phyloP scores from a whole-genome alignment of 345 rosid genomes.

The Lenwebbia sp. region DNA sequence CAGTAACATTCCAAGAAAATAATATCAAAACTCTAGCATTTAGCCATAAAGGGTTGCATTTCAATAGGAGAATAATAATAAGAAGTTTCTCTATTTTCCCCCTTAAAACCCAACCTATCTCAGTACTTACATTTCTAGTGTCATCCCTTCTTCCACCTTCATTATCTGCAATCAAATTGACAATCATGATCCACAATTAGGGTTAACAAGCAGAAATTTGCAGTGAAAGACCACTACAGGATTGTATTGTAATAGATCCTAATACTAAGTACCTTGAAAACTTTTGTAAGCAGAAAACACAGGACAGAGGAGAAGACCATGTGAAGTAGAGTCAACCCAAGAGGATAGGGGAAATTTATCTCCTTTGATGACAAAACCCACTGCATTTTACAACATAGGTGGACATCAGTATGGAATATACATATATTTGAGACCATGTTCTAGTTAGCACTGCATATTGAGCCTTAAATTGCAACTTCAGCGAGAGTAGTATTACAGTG shows the following conservation, averaged over 20 bases:
- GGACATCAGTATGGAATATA: background rate
- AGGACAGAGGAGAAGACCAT: slow-evolving; percentile 85
- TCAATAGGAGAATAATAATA: background rate
- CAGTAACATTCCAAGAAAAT: background rate
- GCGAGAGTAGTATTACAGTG: background rate
- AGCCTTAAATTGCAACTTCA: background rate
- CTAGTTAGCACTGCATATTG: background rate
- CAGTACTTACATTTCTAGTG: slow-evolving; percentile 71
- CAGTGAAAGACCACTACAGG: background rate
- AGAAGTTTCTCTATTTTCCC: background rate
- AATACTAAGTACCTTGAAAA: slow-evolving; percentile 53
- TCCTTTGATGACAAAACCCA: slow-evolving; percentile 98
- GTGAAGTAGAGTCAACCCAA: slow-evolving; percentile 92
- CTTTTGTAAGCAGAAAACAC: slow-evolving; percentile 75
- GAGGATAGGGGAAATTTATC: slow-evolving; percentile 94
- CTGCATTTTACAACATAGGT: slow-evolving; percentile 30
- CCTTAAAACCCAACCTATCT: background rate
- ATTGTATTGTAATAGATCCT: background rate
- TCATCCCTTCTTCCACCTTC: slow-evolving; percentile 96
- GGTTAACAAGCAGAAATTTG: background rate
- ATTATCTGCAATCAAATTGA: slow-evolving; percentile 31
- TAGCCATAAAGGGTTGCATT: background rate
- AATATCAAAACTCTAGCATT: background rate
- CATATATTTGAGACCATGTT: background rate
- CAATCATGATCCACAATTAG: background rate